Base-by-base conservation (phyloP, 139 green algal species). In the Nannochloris sp. region DNA sequence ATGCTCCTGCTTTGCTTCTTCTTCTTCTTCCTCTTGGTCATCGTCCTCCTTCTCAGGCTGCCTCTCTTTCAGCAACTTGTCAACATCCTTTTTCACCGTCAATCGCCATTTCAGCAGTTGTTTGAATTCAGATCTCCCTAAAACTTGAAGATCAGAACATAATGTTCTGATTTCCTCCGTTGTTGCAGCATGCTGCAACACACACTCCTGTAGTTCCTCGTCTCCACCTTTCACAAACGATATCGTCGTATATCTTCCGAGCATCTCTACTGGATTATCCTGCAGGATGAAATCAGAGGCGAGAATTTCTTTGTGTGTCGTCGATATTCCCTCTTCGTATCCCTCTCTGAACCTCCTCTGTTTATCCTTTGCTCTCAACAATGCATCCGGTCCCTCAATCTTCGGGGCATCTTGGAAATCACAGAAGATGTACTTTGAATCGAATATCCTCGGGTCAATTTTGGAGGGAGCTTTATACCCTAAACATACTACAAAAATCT, bases 401-500 rank as follows among this genome's bases (percentile, higher is more conserved):
- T 69, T 77, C 8, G 76, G 70, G 16, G 55, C 59, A 30, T 84
- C 82, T 44, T 50, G 51, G 23, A 86, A 70, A 57, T 86, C 79
- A 70, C 81, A 69, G 78, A 95, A 92, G 5, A 98, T 71, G 65
- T 90, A 68, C 49, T 84, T 85, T 36, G 79, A 51, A 73, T 99
- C 94, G 40, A 99, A 83, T 69, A 99, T 80, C 46, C 91, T 82
- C 0, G 93, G 91, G 79, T 99, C 94, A 29, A 99, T 95, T 69
- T 95, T 95, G 12, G 82, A 82, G 6, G 94, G 94, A 16, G 93
- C 93, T 70, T 97, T 96, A 87, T 93, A 99, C 20, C 87, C 88
- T 45, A 76, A 71, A 76, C 93, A 97, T 50, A 98, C 91, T n/a
- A 96, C 86, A 56, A 96, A 96, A 70, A 96, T 96, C 82, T 96